A percentile compares a stretch with the other conserved stretches of the same genome.
phyloP scores from a whole-genome alignment of 2,329 filamentous ascomycete genomes.

The Beauveria medogensis region DNA sequence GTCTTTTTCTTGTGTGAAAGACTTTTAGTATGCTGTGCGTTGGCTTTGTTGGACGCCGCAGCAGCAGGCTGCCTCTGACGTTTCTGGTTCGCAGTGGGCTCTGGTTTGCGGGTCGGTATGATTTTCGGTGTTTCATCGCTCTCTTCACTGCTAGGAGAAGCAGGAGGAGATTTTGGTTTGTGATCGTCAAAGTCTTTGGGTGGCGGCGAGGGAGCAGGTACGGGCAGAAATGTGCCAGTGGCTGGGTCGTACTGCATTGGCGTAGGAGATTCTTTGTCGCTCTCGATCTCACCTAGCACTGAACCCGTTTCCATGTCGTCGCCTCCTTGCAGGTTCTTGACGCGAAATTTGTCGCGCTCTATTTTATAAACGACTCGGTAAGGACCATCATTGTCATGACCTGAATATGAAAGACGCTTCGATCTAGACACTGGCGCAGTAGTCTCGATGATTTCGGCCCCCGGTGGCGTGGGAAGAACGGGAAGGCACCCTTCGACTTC shows the following conservation, averaged over 20 bases:
- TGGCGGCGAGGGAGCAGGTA: neutral
- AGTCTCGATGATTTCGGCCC: conserved; percentile 51
- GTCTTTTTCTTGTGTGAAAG: conserved; percentile 9
- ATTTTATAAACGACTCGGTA: conserved; percentile 54
- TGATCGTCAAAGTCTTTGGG: neutral
- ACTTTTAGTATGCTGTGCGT: conserved; percentile 18
- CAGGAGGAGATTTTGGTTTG: neutral
- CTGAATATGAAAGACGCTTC: conserved; percentile 14
- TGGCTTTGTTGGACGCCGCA: conserved; percentile 19
- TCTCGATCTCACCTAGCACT: conserved; percentile 20
- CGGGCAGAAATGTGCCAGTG: conserved; percentile 5
- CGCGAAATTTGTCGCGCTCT: conserved; percentile 42
- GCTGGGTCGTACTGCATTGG: conserved; percentile 10
- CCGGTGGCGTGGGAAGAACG: conserved; percentile 46
- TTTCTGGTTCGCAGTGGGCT: conserved; percentile 37
- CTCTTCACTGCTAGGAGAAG: neutral
- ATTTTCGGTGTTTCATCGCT: neutral
- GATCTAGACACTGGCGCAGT: conserved; percentile 23
- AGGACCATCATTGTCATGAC: conserved; percentile 22
- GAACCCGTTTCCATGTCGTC: conserved; percentile 22
- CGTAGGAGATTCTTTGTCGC: conserved; percentile 16
- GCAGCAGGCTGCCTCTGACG: conserved; percentile 22
- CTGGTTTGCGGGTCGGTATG: neutral
- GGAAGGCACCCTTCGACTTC: conserved; percentile 49
- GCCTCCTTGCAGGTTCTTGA: conserved; percentile 28